Evolutionary conservation across 1,284 basidiomycete genomes (phyloP).

Genomic region (Anthracocystis panici-leucophaei): DNA sequence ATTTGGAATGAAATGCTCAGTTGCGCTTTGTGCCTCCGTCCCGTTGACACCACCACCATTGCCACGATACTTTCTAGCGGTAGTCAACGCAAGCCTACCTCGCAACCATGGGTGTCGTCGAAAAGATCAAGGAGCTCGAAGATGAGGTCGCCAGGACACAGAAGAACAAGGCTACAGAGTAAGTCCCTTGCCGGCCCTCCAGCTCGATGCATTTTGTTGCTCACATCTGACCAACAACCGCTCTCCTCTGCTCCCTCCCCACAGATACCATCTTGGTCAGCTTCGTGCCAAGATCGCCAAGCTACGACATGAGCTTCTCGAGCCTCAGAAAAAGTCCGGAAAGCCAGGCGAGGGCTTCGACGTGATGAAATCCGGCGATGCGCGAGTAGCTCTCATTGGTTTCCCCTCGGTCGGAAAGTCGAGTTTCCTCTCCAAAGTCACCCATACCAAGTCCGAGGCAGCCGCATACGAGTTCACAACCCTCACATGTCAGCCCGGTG

Average conservation of each 20-base stretch:
- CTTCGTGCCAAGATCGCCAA: constrained; percentile 66
- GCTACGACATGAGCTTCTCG: constrained; percentile 64
- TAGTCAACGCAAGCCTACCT: neutral
- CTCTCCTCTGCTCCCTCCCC: too few relatives aligned
- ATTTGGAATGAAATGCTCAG: constrained; percentile 5
- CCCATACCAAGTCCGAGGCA: constrained; percentile 86
- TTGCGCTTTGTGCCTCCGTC: neutral
- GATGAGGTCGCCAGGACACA: constrained; percentile 85
- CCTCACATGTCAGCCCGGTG: constrained; percentile 73
- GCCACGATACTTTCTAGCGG: neutral
- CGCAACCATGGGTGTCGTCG: constrained; percentile 60
- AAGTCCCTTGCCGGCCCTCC: constrained; percentile 9
- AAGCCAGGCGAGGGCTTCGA: constrained; percentile 66
- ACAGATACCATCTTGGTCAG: constrained; percentile 63
- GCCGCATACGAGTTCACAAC: constrained; percentile 98
- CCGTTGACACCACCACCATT: neutral
- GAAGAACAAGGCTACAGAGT: constrained; percentile 71
- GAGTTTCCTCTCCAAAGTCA: constrained; percentile 89
- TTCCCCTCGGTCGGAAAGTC: constrained; percentile 86
- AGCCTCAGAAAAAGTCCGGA: constrained; percentile 60
- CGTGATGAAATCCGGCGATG: constrained; percentile 66
- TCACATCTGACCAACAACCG: neutral
- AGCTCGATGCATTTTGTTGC: neutral
- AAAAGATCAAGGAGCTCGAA: constrained; percentile 92
- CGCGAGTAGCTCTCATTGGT: constrained; percentile 84